phyloP scores from a whole-genome alignment of 805 yeast genomes.

The Jamesozyma rosinii region DNA sequence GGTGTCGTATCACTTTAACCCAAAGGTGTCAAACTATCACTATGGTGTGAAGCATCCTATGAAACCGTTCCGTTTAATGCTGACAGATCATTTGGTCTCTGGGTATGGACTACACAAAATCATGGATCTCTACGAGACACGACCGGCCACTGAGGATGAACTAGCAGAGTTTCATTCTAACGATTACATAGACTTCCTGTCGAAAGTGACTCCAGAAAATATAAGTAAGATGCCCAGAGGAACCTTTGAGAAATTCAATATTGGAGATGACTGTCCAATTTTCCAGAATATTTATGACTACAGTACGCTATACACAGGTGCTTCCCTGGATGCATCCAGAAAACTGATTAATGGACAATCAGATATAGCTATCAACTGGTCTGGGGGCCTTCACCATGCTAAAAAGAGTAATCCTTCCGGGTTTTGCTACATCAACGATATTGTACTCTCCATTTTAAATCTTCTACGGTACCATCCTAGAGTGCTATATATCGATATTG shows the following conservation, averaged over 20 bases:
- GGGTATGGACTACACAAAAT: conserved; percentile 77
- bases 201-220: conserved; percentile 68
- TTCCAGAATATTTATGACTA: conserved; percentile 72
- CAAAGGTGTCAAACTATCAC: conserved; percentile 70
- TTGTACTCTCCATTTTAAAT: conserved; percentile 75
- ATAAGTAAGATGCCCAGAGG: conserved; percentile 43
- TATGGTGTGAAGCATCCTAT: conserved; percentile 95
- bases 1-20: conserved; percentile 85
- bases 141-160: conserved; percentile 75
- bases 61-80: conserved; percentile 91
- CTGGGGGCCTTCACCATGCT: conserved; percentile 92
- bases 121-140: conserved; percentile 83
- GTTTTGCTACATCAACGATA: conserved; percentile 84
- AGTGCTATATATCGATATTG: conserved; percentile 80
- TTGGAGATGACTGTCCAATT: conserved; percentile 90
- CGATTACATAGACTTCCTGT: conserved; percentile 73
- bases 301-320: conserved; percentile 77
- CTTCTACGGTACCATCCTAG: conserved; percentile 74
- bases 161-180: conserved; percentile 74
- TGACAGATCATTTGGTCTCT: conserved; percentile 84
- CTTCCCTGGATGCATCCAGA: conserved; percentile 83
- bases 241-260: conserved; percentile 61
- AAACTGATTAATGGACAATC: conserved; percentile 72
- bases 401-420: conserved; percentile 86
- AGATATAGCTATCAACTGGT: conserved; percentile 87